Conservation (phyloP, 2,329 filamentous ascomycete species). For the Diaporthe nobilis region DNA sequence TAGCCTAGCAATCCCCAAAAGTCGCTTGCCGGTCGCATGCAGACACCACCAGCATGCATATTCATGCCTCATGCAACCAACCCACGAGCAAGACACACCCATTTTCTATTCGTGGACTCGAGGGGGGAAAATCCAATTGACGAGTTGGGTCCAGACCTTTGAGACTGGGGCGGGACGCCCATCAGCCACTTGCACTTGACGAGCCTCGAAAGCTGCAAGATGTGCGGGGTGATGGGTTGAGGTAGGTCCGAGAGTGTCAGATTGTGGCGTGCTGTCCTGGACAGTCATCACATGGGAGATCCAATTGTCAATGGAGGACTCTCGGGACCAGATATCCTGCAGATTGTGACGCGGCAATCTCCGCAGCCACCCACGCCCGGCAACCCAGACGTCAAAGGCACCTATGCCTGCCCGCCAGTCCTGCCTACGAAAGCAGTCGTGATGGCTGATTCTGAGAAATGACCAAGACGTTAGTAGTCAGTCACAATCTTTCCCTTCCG, state of each 20-base stretch:
- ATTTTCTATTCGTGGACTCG: conserved; percentile 29
- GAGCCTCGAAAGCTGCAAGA: conserved; percentile 22
- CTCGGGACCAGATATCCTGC: background rate
- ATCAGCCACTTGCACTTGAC: conserved; percentile 35
- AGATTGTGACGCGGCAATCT: conserved; percentile 32
- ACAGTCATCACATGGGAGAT: conserved; percentile 39
- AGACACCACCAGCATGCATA: conserved; percentile 23
- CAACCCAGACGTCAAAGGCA: conserved; percentile 7
- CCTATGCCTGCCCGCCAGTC: background rate
- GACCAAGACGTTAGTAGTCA: background rate
- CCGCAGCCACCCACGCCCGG: conserved; percentile 4
- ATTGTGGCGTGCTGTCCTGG: conserved; percentile 33
- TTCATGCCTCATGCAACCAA: conserved; percentile 31
- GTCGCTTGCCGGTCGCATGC: conserved; percentile 33
- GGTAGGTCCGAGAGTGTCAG: conserved; percentile 9
- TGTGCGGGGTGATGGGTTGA: conserved; percentile 26
- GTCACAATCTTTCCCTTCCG: background rate
- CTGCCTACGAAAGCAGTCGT: background rate
- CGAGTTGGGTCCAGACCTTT: conserved; percentile 31
- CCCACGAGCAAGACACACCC: conserved; percentile 12
- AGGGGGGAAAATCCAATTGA: conserved; percentile 1
- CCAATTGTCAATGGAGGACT: conserved; percentile 34
- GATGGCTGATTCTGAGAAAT: conserved; percentile 31
- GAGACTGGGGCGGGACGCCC: conserved; percentile 22
- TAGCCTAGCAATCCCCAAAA: conserved; percentile 20